Evolutionary conservation across 129 eudicot species (phyloP), one percentile per base, ranked within the genome.

Genomic region (Chrysanthemum seticuspe): DNA sequence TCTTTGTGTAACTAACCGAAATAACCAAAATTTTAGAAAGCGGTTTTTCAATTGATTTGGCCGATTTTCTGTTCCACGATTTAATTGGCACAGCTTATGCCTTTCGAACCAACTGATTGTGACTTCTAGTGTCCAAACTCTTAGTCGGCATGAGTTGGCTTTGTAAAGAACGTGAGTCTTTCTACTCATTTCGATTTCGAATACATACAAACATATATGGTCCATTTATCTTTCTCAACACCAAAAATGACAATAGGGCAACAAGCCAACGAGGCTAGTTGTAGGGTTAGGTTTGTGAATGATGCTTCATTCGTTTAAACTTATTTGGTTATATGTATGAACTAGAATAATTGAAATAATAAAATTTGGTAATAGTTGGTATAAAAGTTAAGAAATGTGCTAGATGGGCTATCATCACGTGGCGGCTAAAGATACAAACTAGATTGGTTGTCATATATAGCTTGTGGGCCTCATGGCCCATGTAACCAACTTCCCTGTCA

Each of bases 391-490:
- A 56, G 5, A 68, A 45, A 48, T 68, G 75, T 51, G 75, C 27
- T 61, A 21, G 36, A 67, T 66, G 59, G 73, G 48, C 73, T 54
- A 18, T 25, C 6, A 40, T 72, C 47, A 74, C 44, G 72, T 68
- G 53, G 52, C 47, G 9, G 21, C 13, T 25, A 48, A 16, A 16
- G 11, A 57, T 49, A 25, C 72, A 70, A 77, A 62, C 58, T 13
- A 27, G 1, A 18, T 62, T 21, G 11, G 57, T 45, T 74, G 72
- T 66, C 75, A 49, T 76, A 44, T 76, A 21, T 12, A 23, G 12
- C 36, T 76, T 27, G 74, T 76, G 59, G 74, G 61, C 68, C 74
- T 76, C 52, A 40, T 40, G 47, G 47, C 47, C 47, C 47, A 40
- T 40, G 47, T 56, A 15, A 71, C n/a, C 6, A 40, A 15, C 55